Evolutionary conservation across 1,284 basidiomycete species (phyloP), one percentile per base, ranked within the genome.

Genomic region (Cryptococcus maquisensis): DNA sequence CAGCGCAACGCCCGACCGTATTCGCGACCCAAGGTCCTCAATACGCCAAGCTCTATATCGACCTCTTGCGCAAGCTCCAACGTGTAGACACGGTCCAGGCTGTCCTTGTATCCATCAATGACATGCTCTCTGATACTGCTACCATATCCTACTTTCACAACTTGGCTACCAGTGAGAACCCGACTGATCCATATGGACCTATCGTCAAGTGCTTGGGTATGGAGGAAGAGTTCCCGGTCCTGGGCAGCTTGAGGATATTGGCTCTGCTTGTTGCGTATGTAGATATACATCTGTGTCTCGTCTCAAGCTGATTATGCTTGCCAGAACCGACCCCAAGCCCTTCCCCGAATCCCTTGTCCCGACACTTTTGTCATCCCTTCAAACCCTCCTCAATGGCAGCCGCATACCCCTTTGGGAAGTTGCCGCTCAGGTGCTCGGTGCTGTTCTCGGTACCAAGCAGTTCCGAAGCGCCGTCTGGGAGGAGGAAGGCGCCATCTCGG

Each of bases 11-110:
- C 21, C 85, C 90, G 62, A 83, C 85, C 4, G 78, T 89, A 15
- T 81, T 90, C 51, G 79, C 88, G 5, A 86, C 86, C 0, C 88
- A 94, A 71, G 88, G 88, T 44, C 81, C 82, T 59, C 81, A 83
- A 59, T 98, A 96, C 72, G 89, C 90, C 12, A 80, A 84, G n/a
- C 81, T 98, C 35, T 98, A 94, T 76, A 85, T 97, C 43, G 84
- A 86, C 57, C 82, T 98, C 21, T 83, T 98, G 69, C 89, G 91
- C 80, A 97, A 96, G 77, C 83, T 97, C 24, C 87, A 88, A 76
- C 80, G 93, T 63, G 86, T 90, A 46, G 95, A 98, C 74, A 95
- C 93, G 4, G 88, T 97, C 77, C 93, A 96, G 74, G 91, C 84
- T 67, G 87, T 97, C 51, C 82, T 98, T 23, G 89, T 95, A 42